These are phyloP conservation scores for Artemisia tridentata DNA, from an alignment of 129 eudicot species.

Conservation along the genomic window DNA sequence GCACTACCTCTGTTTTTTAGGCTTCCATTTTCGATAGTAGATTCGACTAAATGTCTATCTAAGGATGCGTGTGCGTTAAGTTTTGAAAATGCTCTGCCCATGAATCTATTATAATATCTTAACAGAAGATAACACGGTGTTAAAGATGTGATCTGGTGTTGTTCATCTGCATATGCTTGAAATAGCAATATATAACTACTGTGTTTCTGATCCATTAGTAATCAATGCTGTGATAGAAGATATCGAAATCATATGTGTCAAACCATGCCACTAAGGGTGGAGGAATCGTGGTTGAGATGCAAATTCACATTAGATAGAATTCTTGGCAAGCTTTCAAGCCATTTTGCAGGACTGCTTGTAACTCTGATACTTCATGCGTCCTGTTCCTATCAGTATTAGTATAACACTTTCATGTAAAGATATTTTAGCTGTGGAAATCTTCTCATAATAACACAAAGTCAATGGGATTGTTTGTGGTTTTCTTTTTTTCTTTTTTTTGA, in stretches of 20 bases:
- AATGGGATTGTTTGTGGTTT: too few species aligned
- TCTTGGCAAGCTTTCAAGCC: not conserved
- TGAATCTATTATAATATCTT: not conserved
- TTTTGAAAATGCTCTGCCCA: not conserved
- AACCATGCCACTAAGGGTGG: constrained; percentile 10
- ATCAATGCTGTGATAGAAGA: not conserved
- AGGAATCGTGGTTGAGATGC: constrained; percentile 12
- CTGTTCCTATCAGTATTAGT: not conserved
- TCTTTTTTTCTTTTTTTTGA: too few species aligned
- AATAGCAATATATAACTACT: not conserved
- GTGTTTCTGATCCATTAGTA: not conserved
- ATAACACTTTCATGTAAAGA: not conserved
- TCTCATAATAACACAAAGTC: too few species aligned
- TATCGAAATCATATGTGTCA: not conserved
- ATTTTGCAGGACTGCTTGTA: not conserved
- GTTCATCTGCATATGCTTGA: not conserved
- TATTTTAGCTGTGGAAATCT: too few species aligned
- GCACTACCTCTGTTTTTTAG: not conserved
- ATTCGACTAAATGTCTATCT: not conserved
- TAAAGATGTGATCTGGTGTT: not conserved
- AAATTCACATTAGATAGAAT: not conserved
- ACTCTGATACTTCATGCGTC: not conserved
- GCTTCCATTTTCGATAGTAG: not conserved
- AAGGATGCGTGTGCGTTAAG: not conserved
- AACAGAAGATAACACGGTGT: constrained; percentile 5